Evolutionary conservation across 306 rosid species (phyloP).

Genomic region (Boehmeria nivea): DNA sequence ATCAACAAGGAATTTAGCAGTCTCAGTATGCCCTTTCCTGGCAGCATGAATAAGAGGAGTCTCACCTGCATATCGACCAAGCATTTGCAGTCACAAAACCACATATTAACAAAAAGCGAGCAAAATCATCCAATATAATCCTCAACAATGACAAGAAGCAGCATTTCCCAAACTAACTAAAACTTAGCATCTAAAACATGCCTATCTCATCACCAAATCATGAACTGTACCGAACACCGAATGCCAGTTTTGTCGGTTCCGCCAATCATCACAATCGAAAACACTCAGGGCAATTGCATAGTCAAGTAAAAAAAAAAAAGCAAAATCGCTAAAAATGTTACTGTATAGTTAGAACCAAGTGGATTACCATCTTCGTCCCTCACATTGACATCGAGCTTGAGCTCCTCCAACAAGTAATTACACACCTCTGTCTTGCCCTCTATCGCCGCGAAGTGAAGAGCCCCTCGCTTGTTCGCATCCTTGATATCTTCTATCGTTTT

Average conservation of each 20-base stretch:
- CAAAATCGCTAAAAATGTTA: no score
- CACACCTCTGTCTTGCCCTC: constrained; percentile 83
- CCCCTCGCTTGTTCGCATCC: constrained; percentile 92
- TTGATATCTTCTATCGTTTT: constrained; percentile 67
- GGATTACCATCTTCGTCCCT: constrained; percentile 83
- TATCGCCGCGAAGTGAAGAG: constrained; percentile 83
- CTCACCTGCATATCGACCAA: constrained; percentile 40
- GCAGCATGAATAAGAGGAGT: constrained; percentile 94
- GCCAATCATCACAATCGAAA: neutral
- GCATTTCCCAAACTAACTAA: no score
- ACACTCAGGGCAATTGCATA: no score
- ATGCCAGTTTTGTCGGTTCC: no score
- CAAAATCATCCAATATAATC: neutral
- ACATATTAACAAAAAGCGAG: neutral
- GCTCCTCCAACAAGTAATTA: constrained; percentile 57
- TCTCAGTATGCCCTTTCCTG: constrained; percentile 65
- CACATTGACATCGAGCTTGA: constrained; percentile 70
- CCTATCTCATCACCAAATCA: no score
- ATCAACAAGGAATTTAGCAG: constrained; percentile 71
- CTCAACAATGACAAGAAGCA: neutral
- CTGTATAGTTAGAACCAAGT: neutral
- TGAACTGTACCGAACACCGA: no score
- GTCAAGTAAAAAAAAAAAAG: neutral
- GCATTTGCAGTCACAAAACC: constrained; percentile 1
- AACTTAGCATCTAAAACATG: no score